phyloP scores from a whole-genome alignment of 352 stramenopile species.

The Phytophthora agathidicida region DNA sequence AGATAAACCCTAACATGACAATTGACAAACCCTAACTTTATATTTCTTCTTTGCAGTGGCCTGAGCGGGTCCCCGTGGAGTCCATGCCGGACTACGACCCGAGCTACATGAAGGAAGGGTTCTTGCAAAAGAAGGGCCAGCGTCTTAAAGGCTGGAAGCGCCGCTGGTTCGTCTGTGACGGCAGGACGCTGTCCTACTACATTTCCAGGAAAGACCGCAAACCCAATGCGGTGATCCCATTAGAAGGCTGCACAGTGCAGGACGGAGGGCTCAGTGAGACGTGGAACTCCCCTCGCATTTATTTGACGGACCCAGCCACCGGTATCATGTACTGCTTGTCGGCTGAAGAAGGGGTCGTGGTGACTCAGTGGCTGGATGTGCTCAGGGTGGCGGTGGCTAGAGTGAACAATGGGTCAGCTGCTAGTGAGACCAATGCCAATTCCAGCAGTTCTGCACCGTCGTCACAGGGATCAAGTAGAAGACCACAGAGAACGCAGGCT shows the following conservation, averaged over 20 bases:
- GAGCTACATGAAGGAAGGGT: slow-evolving; percentile 81
- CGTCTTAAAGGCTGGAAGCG: slow-evolving; percentile 84
- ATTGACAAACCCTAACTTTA: slow-evolving; percentile 2
- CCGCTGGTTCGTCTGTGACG: slow-evolving; percentile 88
- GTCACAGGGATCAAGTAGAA: neutral
- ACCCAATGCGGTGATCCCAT: slow-evolving; percentile 81
- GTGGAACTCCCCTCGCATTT: slow-evolving; percentile 87
- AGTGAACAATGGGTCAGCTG: slow-evolving; percentile 18
- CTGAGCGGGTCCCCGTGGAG: slow-evolving; percentile 65
- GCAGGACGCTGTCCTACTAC: slow-evolving; percentile 83
- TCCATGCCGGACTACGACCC: slow-evolving; percentile 59
- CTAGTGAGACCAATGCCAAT: too few relatives aligned
- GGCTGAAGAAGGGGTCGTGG: slow-evolving; percentile 69
- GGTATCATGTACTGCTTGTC: slow-evolving; percentile 88
- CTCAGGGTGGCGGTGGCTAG: slow-evolving; percentile 58
- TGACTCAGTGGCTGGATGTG: slow-evolving; percentile 77
- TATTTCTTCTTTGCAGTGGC: slow-evolving; percentile 37
- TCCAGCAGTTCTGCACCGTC: neutral
- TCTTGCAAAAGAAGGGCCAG: slow-evolving; percentile 87
- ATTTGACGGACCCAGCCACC: slow-evolving; percentile 74
- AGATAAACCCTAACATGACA: slow-evolving; percentile 5
- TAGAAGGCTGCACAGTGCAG: slow-evolving; percentile 81
- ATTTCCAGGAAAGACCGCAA: slow-evolving; percentile 82
- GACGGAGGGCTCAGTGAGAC: slow-evolving; percentile 85
- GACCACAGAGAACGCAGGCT: slow-evolving; percentile 2